Evolutionary conservation across 306 rosid genomes (phyloP), one percentile per base, ranked within the genome.

Genomic region (Trifolium dubium): DNA sequence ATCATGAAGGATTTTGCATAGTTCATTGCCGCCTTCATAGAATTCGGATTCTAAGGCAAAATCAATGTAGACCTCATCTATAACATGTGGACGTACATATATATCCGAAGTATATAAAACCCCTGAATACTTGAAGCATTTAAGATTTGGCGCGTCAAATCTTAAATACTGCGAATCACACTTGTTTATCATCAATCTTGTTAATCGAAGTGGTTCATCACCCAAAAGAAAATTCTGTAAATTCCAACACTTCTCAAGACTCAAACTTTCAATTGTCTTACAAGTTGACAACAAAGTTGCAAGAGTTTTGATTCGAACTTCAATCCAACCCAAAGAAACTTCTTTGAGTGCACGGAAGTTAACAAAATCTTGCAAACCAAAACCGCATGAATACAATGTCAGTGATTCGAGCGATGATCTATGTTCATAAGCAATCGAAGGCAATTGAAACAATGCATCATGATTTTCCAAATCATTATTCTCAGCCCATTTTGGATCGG

Each of bases 31-130:
- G 34, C 1, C 30, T 6, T 62, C 67, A 0, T 19, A 0, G 1
- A 6, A 65, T 1, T 23, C 1, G 0, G 34, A 4, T 71, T 51
- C 68, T 0, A 10, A 3, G 4, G 44, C 10, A 30, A 77, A 82
- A 11, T 78, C 83, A 17, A 78, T 29, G 1, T 69, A 60, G 0
- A 76, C 83, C 41, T 74, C 86, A 37, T 82, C 66, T 12, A 82
- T 68, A 1, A 14, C 66, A 5, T 0, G 0, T 0, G 2, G 56
- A 0, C 3, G 0, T 2, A 69, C 8, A 7, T 32, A 10, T 29
- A 82, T 68, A 2, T 73, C 34, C 13, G 13, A 66, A 5, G 5
- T 1, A 2, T 66, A 50, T 1, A 73, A 34, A 0, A 0, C 3
- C 5, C 83, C 83, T 13, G 17, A 61, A 8, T 82, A 82, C 56